Base-by-base conservation (phyloP, 2,329 filamentous ascomycete species). In the Cordyceps farinosa region DNA sequence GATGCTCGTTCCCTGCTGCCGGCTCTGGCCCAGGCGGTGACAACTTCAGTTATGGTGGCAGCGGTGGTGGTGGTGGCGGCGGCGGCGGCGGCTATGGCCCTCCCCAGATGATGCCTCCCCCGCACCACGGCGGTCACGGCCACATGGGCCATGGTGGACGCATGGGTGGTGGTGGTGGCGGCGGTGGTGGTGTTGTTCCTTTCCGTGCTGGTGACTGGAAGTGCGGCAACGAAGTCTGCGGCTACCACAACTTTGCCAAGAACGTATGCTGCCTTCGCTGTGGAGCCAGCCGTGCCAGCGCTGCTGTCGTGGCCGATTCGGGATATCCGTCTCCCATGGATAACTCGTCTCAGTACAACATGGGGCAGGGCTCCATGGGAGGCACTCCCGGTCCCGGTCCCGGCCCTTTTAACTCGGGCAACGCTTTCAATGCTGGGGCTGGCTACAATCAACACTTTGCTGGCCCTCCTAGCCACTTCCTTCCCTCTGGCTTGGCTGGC, bases 151-250 rank as follows among this genome's bases (percentile, higher is more conserved):
- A 84, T 59, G 82, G 83, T 65, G 84, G 90, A 65, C 88, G 91
- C 69, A 89, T 90, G 67, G 90, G 91, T 66, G 88, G 89, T 66
- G 89, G 91, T 66, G 90, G 90, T 69, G 90, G 90, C 62, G 89
- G 91, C 66, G 90, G 90, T 69, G 90, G 90, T 62, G 50, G 52
- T 40, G 90, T 92, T 54, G 95, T 99, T 50, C 95, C 95, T 17
- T 99, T 99, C 89, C 90, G 95, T 72, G 95, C 95, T 62, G 95
- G 95, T 73, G 95, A 99, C 74, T 99, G 95, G 95, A 97, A 97
- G 78, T 99, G 95, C 73, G 95, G 95, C 63, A 95, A 95, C 68
- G 95, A 99, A 73, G 92, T 93, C 44, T 99, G 95, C 75, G 92
- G 91, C 64, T 99, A 99, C 77, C 95, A 99, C 82, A 99, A 99